Conservation (phyloP, 208 protist species). For the Spongospora subterranea region DNA sequence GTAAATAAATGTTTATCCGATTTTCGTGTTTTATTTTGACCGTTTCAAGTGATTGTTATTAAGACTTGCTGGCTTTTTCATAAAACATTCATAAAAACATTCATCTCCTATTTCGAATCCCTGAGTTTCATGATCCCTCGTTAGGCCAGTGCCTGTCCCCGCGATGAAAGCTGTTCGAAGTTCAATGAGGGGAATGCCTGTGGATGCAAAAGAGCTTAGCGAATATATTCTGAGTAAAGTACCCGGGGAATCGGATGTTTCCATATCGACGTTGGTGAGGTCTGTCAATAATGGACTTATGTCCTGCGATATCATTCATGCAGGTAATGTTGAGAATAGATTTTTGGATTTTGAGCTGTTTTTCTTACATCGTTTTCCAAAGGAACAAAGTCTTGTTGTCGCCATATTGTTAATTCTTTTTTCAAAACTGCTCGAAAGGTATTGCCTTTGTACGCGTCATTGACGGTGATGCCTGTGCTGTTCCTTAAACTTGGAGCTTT, state of each 20-base stretch:
- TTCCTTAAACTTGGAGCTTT: constrained; percentile 45
- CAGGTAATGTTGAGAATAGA: neutral
- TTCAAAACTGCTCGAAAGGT: neutral
- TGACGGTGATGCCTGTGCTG: neutral
- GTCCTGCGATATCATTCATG: neutral
- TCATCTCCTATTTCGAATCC: too few relatives aligned
- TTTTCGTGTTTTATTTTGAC: neutral
- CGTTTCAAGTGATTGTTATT: too few relatives aligned
- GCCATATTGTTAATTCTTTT: neutral
- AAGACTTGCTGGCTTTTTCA: too few relatives aligned
- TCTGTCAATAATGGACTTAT: constrained; percentile 43
- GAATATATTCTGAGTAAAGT: neutral
- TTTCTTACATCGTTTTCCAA: neutral
- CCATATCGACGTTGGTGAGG: constrained; percentile 22
- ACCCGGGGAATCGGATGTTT: neutral
- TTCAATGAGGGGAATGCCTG: neutral
- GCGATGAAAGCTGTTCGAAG: neutral
- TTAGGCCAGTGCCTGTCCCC: neutral
- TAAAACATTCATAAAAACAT: too few relatives aligned
- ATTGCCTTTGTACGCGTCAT: constrained; percentile 31
- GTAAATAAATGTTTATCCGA: neutral
- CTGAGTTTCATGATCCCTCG: too few relatives aligned
- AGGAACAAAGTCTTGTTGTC: neutral
- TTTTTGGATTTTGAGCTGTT: neutral
- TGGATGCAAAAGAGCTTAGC: neutral